Evolutionary conservation across 1,139 yeast genomes (phyloP), one percentile per base, ranked within the genome.

Genomic region (Geotrichum phurueaensis): DNA sequence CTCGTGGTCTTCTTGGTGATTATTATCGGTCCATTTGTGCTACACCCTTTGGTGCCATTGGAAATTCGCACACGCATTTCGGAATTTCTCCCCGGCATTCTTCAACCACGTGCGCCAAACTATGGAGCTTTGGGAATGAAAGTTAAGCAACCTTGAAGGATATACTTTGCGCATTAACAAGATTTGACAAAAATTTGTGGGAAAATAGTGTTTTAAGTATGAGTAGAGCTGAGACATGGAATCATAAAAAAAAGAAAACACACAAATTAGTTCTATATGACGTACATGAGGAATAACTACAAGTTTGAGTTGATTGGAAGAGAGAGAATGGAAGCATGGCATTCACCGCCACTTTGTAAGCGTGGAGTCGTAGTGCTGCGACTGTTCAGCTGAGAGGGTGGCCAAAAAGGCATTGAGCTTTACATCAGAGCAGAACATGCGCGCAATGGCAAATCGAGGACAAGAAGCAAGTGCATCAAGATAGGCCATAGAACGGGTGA

Each of bases 1-100:
- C 60, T 83, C 53, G 33, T 72, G 0, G 18, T 77, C 3, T 76
- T 84, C 54, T 64, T 79, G 2, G 64, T 72, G 2, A 31, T 65
- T 25, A 39, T 65, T 13, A 55, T 66, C 4, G 69, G 66, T 5
- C 70, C 70, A 13, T 54, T 62, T 33, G 54, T 66, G 33, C 55
- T 65, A 10, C 66, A 67, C n/a, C 7, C 47, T 15, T 51, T 48
- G 29, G 47, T 65, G n/a, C 57, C 60, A 4, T 36, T 57, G 25
- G 56, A 59, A 45, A 56, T 63, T 51, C 43, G 23, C 12, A 25
- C 23, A 18, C 18, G 62, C 31, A 56, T 60, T 3, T 53, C 53
- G 10, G 49, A 57, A 15, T 54, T 60, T 29, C 47, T 57, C 22
- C 68, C 68, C 0, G 70, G 69, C 27, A 54, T 67, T 25, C 65